Evolutionary conservation across 352 stramenopile genomes (phyloP), one percentile per base, ranked within the genome.

Genomic region (Phytophthora chlamydospora): DNA sequence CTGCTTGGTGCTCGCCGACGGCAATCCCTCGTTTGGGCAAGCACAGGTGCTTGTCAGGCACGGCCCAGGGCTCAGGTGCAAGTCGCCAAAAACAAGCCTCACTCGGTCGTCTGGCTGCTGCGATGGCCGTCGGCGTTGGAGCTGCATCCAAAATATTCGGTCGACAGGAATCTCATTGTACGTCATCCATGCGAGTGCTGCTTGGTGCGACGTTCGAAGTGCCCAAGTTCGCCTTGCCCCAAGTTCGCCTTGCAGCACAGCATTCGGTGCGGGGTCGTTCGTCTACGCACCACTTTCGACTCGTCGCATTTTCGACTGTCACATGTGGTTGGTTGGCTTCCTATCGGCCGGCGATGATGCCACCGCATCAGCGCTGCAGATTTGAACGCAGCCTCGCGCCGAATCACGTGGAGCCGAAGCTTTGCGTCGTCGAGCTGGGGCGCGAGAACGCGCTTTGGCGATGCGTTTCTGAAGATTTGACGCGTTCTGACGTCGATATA

Each of bases 301-400:
- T 65, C 57, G 57, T 65, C 57, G 48, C 57, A 65, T 65, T 65
- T 65, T 59, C 57, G 57, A 59, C 56, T 64, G 56, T 64, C 56
- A 57, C 56, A 64, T 64, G 41, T 55, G 45, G 42, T 34, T 55
- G 45, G 42, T 34, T 14, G 11, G 57, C 57, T 17, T 65, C 57
- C 57, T 47, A 65, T 65, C 57, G 35, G 3, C 5, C 2, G 16
- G 39, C 11, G 48, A 47, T 59, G 48, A 62, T 62, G 43, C 54
- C 41, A 45, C 19, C 16, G 36, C 52, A 34, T 54, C 24, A 27
- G 42, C 42, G 41, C 39, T 33, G 24, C 41, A 19, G 41, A 41
- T 61, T 60, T 38, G 51, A 32, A 31, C n/a, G 42, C 17, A 46
- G 33, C 33, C 48, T 55, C 6, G 34, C 24, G 32, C 29, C 36